A percentile compares a stretch with the other conserved stretches of the same genome.
These are phyloP conservation scores for Termitomyces sp. DNA, from an alignment of 768 basidiomycete species.

Conservation along the genomic window DNA sequence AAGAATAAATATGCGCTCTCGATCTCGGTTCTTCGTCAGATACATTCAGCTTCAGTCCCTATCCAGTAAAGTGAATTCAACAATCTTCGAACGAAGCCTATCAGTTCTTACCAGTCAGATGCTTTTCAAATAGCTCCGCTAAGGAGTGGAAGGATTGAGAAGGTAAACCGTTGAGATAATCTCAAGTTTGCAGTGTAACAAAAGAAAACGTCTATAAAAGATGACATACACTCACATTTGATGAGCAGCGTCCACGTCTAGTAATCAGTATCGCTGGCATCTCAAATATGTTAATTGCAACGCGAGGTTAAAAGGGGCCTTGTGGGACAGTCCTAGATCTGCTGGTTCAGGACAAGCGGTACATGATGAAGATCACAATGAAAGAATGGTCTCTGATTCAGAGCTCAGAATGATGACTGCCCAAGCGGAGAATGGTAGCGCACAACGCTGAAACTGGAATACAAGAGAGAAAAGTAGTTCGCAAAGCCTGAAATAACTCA, in stretches of 20 bases:
- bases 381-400: neutral
- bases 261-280: neutral
- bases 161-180: neutral
- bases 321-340: neutral
- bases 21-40: neutral
- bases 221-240: neutral
- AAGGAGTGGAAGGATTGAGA: too few relatives aligned
- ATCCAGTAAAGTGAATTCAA: neutral
- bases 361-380: too few relatives aligned
- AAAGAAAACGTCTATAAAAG: neutral
- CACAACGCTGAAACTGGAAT: neutral
- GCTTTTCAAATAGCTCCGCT: neutral
- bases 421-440: neutral
- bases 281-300: neutral
- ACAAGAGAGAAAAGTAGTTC: neutral
- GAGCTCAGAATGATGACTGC: neutral
- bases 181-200: neutral
- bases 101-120: neutral
- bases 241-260: neutral
- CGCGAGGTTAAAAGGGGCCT: neutral
- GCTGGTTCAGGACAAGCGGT: neutral
- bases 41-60: neutral
- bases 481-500: neutral
- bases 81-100: neutral
- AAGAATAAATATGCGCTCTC: neutral